Evolutionary conservation across 768 basidiomycete species (phyloP).

Genomic region (Boletus huronensis): DNA sequence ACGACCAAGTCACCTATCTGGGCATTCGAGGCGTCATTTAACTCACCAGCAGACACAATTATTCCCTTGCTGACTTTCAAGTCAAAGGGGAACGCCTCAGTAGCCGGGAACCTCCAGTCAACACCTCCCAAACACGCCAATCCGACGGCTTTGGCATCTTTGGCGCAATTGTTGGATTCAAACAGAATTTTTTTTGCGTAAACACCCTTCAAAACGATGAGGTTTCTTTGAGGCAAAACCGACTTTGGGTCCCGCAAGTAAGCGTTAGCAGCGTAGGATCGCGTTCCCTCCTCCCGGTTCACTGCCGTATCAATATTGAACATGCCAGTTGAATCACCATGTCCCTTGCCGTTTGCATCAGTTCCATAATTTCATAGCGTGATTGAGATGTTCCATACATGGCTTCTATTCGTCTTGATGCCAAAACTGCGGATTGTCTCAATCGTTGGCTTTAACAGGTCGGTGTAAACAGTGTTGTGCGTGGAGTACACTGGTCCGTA

Average conservation of each 20-base stretch:
- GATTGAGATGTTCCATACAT: conserved; percentile 2
- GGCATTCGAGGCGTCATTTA: not conserved
- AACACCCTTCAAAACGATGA: conserved; percentile 4
- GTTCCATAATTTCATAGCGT: not conserved
- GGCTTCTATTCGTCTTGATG: conserved; percentile 16
- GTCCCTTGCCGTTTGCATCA: conserved; percentile 5
- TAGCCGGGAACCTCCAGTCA: conserved; percentile 4
- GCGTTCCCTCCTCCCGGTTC: conserved; percentile 9
- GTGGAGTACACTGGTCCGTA: conserved; percentile 12
- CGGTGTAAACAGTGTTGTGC: conserved; percentile 14
- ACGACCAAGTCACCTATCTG: not conserved
- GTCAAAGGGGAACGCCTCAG: not conserved
- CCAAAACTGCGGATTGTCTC: conserved; percentile 4
- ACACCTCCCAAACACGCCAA: conserved; percentile 10
- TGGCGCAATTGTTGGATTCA: not conserved
- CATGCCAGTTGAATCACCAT: conserved; percentile 15
- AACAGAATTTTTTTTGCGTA: conserved; percentile 15
- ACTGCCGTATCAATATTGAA: conserved; percentile 20
- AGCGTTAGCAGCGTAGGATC: conserved; percentile 20
- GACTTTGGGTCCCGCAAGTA: conserved; percentile 13
- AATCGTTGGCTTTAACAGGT: conserved; percentile 11
- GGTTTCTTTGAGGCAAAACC: conserved; percentile 5
- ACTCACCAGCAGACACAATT: conserved; percentile 3
- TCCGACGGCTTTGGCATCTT: conserved; percentile 5
- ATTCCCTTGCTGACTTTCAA: conserved; percentile 7